Evolutionary conservation across 225 moss, liverwort and hornwort species (phyloP), one percentile per base, ranked within the genome.

Genomic region (Pseudoscleropodium purum): DNA sequence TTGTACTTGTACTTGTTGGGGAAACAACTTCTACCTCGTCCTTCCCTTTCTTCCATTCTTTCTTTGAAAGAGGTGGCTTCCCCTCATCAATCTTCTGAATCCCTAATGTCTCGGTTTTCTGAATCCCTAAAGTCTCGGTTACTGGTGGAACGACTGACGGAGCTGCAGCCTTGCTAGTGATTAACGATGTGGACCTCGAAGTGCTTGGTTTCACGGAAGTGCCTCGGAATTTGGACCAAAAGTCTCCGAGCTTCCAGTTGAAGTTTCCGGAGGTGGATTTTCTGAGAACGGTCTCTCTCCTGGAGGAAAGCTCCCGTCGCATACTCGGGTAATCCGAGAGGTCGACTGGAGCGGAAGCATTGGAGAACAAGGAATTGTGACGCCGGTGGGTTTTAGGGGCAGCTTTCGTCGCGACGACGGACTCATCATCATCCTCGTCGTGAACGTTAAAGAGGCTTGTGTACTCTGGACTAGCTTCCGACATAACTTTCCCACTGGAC

Each of bases 241-340:
- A 70, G 15, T 89, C 87, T 45, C 91, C 91, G 21, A 92, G 52
- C 57, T 89, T 91, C 92, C 92, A 87, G 84, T 90, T 91, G 18
- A 90, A 85, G 76, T 81, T 87, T 63, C 91, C 89, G 18, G 92
- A 91, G 20, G 70, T 72, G 41, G 91, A 85, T 87, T 81, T 92
- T 31, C 78, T 56, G 47, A 92, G 87, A 51, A 29, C n/a, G 45
- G 89, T n/a, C 21, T 81, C 85, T 41, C 21, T 15, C 45, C 17
- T 83, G 34, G 78, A 64, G 18, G 91, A 89, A 36, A 76, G 37
- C 51, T 81, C 82, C 47, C 89, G 69, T 17, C 76, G 63, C 89
- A 87, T 89, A 33, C 89, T 92, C 66, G 89, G 92, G 61, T 89
- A 89, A 89, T 79, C 84, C 56, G 84, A 76, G 70, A 87, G 87